These are phyloP conservation scores for Botrytis aclada DNA, from an alignment of 2,329 filamentous ascomycete species.

Conservation along the genomic window DNA sequence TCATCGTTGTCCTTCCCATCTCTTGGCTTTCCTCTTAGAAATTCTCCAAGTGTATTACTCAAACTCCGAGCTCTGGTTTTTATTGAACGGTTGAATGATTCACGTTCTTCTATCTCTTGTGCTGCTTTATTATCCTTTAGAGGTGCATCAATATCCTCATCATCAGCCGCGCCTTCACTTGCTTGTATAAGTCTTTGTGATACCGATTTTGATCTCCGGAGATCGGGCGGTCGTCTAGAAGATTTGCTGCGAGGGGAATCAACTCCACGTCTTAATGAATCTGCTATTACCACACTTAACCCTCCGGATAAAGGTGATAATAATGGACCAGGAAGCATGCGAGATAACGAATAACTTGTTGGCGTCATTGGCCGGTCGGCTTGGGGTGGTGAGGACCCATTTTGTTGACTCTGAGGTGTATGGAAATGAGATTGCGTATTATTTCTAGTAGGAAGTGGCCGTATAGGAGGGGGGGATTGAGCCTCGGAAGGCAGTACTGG, in stretches of 20 bases:
- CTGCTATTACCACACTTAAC: conserved; percentile 61
- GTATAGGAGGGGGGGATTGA: conserved; percentile 27
- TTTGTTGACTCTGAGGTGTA: conserved; percentile 35
- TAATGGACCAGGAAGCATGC: conserved; percentile 56
- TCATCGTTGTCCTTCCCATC: conserved; percentile 25
- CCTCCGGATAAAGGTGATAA: conserved; percentile 58
- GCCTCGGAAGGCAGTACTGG: conserved; percentile 36
- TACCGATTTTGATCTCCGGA: conserved; percentile 34
- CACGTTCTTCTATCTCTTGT: conserved; percentile 26
- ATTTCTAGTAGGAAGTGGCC: conserved; percentile 29
- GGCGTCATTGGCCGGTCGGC: conserved; percentile 41
- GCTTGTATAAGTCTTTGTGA: conserved; percentile 28
- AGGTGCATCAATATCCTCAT: conserved; percentile 24
- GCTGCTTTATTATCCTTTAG: conserved; percentile 6
- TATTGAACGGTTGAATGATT: conserved; percentile 23
- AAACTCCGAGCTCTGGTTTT: conserved; percentile 34
- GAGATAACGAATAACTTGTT: conserved; percentile 47
- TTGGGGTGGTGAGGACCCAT: conserved; percentile 38
- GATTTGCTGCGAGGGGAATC: conserved; percentile 40
- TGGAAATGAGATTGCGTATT: conserved; percentile 32
- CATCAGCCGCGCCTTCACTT: conserved; percentile 24
- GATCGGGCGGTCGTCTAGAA: conserved; percentile 32
- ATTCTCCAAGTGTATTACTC: conserved; percentile 35
- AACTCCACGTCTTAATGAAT: conserved; percentile 58
- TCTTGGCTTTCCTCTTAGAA: conserved; percentile 29